Evolutionary conservation across 2,329 filamentous ascomycete genomes (phyloP), one percentile per base, ranked within the genome.

Genomic region (Byssochlamys sp.): DNA sequence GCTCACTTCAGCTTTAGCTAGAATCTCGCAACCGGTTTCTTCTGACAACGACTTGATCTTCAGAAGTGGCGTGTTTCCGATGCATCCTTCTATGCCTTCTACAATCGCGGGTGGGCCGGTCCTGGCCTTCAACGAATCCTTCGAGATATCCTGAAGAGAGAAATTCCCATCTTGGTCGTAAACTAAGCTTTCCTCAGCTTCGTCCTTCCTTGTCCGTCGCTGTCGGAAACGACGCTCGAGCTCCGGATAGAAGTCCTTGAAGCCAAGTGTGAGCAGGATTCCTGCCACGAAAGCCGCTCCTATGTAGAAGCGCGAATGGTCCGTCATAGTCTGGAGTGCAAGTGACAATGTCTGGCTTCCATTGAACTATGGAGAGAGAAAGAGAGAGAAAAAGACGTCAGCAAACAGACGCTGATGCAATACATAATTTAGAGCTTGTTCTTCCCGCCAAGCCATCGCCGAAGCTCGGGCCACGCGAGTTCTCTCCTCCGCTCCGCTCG

Each of bases 31-130:
- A 24, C 91, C 91, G 3, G 94, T 96, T 19, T 86, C 90, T 52
- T 88, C 85, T 2, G 89, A 95, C 26, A 99, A 81, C 39, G 89
- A 91, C 64, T 85, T 88, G 70, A 99, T 91, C 62, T 84, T 84
- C 66, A 99, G 83, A 27, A 99, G 81, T 1, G 91, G 92, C 12
- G 94, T 99, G 73, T 95, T 89, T 57, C 94, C 94, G 69, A 99
- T 97, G 69, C 88, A 90, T 52, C 87, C 89, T 72, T 95, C 91
- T 59, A 99, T 89, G 19, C 94, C 94, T 57, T 89, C 83, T 12
- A 84, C 83, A 57, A 92, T 84, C 27, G 67, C 64, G 11, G 73
- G 73, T 28, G 73, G 73, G 1, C 72, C 71, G 53, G 66, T 54
- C 51, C 67, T 66, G 7, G 66, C 66, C 33, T 56, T 48, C 52